A percentile compares a stretch with the other conserved stretches of the same genome.
These are phyloP conservation scores for Pezicula radicicola DNA, from an alignment of 2,329 filamentous ascomycete genomes.

Conservation along the genomic window DNA sequence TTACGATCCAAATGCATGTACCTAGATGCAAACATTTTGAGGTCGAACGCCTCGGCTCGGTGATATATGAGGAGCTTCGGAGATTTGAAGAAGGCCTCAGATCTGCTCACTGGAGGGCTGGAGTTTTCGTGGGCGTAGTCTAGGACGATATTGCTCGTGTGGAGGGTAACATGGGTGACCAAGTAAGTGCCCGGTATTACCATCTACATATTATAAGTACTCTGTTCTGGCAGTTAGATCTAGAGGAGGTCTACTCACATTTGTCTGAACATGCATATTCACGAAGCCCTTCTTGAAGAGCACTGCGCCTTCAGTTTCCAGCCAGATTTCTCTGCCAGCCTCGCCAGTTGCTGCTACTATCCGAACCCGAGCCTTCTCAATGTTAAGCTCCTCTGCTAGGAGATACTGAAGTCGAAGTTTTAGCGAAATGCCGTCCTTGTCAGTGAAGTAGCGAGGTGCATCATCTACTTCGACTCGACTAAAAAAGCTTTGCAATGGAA, in stretches of 20 bases:
- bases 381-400: slow-evolving; percentile 64
- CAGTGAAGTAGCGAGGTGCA: slow-evolving; percentile 64
- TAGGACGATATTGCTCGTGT: slow-evolving; percentile 60
- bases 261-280: slow-evolving; percentile 41
- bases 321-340: slow-evolving; percentile 63
- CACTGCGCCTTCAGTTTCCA: slow-evolving; percentile 42
- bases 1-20: slow-evolving; percentile 77
- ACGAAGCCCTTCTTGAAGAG: slow-evolving; percentile 44
- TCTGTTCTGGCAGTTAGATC: background rate
- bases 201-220: slow-evolving; percentile 41
- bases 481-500: slow-evolving; percentile 74
- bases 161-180: slow-evolving; percentile 68
- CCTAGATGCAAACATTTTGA: slow-evolving; percentile 63
- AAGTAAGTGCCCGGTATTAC: slow-evolving; percentile 71
- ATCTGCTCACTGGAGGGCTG: slow-evolving; percentile 9
- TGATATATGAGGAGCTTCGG: slow-evolving; percentile 73
- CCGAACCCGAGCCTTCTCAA: slow-evolving; percentile 63
- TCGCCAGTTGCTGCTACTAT: slow-evolving; percentile 54
- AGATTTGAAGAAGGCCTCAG: slow-evolving; percentile 47
- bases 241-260: slow-evolving; percentile 31
- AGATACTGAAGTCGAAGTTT: slow-evolving; percentile 68
- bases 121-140: slow-evolving; percentile 58
- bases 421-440: slow-evolving; percentile 73
- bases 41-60: slow-evolving; percentile 63
- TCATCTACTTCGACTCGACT: slow-evolving; percentile 64